Base-by-base conservation (phyloP, 2,329 filamentous ascomycete species). In the Fusarium globosum region DNA sequence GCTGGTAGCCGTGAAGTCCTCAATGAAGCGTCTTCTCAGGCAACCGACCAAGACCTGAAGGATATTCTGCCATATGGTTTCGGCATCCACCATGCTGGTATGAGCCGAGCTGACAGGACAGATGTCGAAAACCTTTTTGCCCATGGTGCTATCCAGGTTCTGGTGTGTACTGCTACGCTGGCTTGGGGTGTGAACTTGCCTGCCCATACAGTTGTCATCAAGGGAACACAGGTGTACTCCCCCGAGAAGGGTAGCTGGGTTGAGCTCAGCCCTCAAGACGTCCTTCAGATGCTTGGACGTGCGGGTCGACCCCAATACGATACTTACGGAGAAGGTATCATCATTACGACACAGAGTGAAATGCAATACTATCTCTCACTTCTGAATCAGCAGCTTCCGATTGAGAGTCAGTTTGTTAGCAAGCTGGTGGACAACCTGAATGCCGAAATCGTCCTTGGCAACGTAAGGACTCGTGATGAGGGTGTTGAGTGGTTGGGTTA, bases 401-500 rank as follows among this genome's bases (percentile, higher is more conserved):
- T 99, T 67, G 96, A 99, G 82, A 97, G 94, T 85, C 97, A 99
- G 81, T 91, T 99, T 79, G 92, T 97, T 61, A 96, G 94, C 83
- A 95, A 94, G 78, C 85, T 99, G 56, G 95, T 96, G 4, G 96
- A 99, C 84, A 98, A 98, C 73, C 87, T 99, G 72, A 99, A 99
- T 77, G 96, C 96, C 6, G 96, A 99, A 80, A 88, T 99, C 78
- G 97, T 99, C 15, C 88, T 99, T 26, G 96, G 96, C 58, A 99
- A 97, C 78, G 90, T 99, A 33, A 91, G 96, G 63, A 95, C 88
- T 69, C 91, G 97, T 67, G 96, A 99, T 75, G 96, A 99, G 80
- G 96, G 93, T 76, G 96, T 99, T n/a, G 95, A 99, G 80, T 99
- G 96, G 96, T 89, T 99, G 39, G 96, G 96, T 18, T 99, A 99